These are phyloP conservation scores for Schizonepeta tenuifolia DNA, from an alignment of 257 asterid genomes.

Conservation along the genomic window DNA sequence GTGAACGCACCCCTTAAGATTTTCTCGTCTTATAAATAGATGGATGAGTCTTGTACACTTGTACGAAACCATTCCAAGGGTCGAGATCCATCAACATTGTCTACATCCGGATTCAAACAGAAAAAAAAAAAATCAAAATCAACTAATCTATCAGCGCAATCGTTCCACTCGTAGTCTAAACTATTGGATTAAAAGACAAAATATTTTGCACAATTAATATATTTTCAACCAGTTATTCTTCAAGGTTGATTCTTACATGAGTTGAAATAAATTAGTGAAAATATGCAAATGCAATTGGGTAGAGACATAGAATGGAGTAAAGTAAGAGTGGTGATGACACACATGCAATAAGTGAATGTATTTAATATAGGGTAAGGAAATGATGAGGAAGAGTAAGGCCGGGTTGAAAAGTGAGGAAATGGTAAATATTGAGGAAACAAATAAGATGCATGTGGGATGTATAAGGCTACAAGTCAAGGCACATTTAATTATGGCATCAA, in stretches of 20 bases:
- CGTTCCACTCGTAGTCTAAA: too few relatives aligned
- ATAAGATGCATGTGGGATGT: slow-evolving; percentile 37
- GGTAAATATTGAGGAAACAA: neutral
- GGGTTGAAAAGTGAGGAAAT: slow-evolving; percentile 8
- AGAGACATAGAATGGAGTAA: neutral
- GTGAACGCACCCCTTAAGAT: too few relatives aligned
- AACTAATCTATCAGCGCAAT: too few relatives aligned
- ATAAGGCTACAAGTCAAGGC: slow-evolving; percentile 34
- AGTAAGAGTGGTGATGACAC: neutral
- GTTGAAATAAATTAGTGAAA: neutral
- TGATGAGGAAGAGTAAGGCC: slow-evolving; percentile 7
- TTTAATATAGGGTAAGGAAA: neutral
- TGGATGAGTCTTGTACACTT: too few relatives aligned
- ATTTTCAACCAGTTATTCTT: neutral
- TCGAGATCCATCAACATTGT: too few relatives aligned
- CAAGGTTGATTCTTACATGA: neutral
- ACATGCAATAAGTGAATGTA: neutral
- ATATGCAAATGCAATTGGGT: neutral
- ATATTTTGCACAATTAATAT: too few relatives aligned
- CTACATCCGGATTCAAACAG: too few relatives aligned
- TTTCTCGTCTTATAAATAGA: too few relatives aligned
- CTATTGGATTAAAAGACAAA: neutral
- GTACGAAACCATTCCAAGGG: too few relatives aligned
- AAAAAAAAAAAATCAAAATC: too few relatives aligned
- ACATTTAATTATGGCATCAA: slow-evolving; percentile 21